phyloP scores from a whole-genome alignment of 805 yeast species.

The Saturnispora galanensis region DNA sequence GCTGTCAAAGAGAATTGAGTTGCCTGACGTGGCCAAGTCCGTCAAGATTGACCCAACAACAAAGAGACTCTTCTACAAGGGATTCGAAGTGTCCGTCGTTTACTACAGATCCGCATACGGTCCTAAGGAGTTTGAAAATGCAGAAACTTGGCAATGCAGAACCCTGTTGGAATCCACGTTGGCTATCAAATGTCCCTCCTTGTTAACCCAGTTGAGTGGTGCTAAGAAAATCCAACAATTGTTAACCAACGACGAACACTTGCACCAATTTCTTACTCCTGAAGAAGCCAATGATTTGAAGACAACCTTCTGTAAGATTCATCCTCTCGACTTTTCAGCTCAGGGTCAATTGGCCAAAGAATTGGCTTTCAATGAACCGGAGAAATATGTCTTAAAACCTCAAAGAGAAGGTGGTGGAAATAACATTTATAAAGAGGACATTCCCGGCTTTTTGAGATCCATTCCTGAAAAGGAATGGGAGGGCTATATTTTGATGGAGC shows the following conservation, averaged over 20 bases:
- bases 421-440: conserved; percentile 79
- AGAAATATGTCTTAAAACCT: conserved; percentile 79
- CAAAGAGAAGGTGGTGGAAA: conserved; percentile 99
- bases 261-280: conserved; percentile 33
- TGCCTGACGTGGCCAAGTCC: conserved; percentile 43
- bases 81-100: conserved; percentile 74
- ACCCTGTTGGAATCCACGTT: conserved; percentile 56
- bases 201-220: conserved; percentile 84
- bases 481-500: conserved; percentile 88
- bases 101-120: conserved; percentile 87
- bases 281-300: conserved; percentile 22
- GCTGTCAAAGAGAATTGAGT: conserved; percentile 54
- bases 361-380: conserved; percentile 60
- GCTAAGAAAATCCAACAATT: conserved; percentile 91
- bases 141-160: conserved; percentile 71
- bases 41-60: conserved; percentile 34
- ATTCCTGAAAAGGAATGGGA: conserved; percentile 70
- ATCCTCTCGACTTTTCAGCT: conserved; percentile 69
- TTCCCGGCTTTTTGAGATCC: conserved; percentile 57
- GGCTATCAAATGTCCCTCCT: conserved; percentile 88
- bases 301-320: conserved; percentile 71
- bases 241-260: conserved; percentile 44
- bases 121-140: conserved; percentile 65
- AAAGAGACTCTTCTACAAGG: conserved; percentile 42
- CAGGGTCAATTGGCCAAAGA: conserved; percentile 54